Percentiles rank a stretch among this genome's conserved stretches.
phyloP scores from a whole-genome alignment of 1,139 yeast species.

The Lodderomyces parapsilosis region DNA sequence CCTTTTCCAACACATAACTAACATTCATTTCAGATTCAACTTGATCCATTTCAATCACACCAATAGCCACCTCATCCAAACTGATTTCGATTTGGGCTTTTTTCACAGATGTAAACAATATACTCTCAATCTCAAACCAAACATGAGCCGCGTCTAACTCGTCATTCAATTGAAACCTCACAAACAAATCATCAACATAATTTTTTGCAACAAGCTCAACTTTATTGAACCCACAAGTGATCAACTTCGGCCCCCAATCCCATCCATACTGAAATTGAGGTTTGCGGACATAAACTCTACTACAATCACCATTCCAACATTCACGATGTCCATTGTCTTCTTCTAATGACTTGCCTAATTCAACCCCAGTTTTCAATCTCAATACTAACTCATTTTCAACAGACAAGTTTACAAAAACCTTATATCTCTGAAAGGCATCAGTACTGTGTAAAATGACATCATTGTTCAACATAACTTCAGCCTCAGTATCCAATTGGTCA shows the following conservation, averaged over 20 bases:
- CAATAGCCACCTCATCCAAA: conserved; percentile 4
- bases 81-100: conserved; percentile 9
- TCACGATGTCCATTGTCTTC: conserved; percentile 18
- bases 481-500: conserved; percentile 48
- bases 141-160: conserved; percentile 4
- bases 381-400: conserved; percentile 19
- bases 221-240: conserved; percentile 47
- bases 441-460: conserved; percentile 26
- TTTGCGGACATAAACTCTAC: conserved; percentile 45
- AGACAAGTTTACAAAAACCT: conserved; percentile 15
- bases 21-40: not conserved
- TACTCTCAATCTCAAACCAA: conserved; percentile 12
- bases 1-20: conserved; percentile 14
- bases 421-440: conserved; percentile 37
- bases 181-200: conserved; percentile 20
- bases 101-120: not conserved
- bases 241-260: conserved; percentile 57
- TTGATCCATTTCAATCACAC: not conserved
- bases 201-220: conserved; percentile 22
- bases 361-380: conserved; percentile 23
- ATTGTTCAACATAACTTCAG: conserved; percentile 36
- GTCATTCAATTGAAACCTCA: conserved; percentile 20
- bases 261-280: conserved; percentile 59
- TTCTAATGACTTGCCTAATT: conserved; percentile 21
- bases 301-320: conserved; percentile 41